Evolutionary conservation across 192 early-diverging fungal genomes (phyloP).

Genomic region (Backusella mclennaniae): DNA sequence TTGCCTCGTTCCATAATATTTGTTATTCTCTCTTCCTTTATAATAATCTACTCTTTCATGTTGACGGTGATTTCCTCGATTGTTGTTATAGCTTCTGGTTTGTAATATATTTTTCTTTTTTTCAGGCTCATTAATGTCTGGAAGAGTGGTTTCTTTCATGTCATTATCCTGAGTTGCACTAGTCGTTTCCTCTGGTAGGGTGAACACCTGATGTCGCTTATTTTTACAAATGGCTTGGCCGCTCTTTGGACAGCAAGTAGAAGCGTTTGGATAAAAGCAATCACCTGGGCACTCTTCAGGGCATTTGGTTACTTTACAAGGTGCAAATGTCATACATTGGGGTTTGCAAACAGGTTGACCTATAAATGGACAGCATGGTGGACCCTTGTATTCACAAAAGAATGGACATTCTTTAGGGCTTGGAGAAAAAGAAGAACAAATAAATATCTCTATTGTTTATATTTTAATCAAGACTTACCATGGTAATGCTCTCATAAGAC

Average conservation of each 20-base stretch:
- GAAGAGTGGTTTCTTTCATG: not conserved
- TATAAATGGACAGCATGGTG: not conserved
- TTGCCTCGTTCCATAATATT: not conserved
- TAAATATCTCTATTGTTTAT: not conserved
- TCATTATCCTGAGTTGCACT: not conserved
- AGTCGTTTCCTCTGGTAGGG: not conserved
- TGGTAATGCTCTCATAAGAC: not conserved
- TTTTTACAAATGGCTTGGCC: not conserved
- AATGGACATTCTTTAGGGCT: conserved; percentile 5
- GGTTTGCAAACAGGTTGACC: not conserved
- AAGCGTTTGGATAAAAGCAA: not conserved
- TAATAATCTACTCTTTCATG: not conserved
- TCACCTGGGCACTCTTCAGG: not conserved
- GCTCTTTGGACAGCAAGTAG: not conserved
- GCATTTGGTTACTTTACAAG: not conserved
- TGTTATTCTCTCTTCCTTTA: not conserved
- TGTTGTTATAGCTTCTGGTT: not conserved
- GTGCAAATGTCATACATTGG: not conserved
- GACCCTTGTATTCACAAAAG: not conserved
- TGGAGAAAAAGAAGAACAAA: not conserved
- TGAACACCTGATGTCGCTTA: not conserved
- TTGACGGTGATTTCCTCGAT: not conserved
- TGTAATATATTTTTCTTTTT: not conserved
- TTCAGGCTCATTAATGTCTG: not conserved
- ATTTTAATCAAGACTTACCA: conserved; percentile 1